Percentiles rank a stretch among this genome's conserved stretches.
phyloP scores from a whole-genome alignment of 768 basidiomycete species.

The Suillus occidentalis region DNA sequence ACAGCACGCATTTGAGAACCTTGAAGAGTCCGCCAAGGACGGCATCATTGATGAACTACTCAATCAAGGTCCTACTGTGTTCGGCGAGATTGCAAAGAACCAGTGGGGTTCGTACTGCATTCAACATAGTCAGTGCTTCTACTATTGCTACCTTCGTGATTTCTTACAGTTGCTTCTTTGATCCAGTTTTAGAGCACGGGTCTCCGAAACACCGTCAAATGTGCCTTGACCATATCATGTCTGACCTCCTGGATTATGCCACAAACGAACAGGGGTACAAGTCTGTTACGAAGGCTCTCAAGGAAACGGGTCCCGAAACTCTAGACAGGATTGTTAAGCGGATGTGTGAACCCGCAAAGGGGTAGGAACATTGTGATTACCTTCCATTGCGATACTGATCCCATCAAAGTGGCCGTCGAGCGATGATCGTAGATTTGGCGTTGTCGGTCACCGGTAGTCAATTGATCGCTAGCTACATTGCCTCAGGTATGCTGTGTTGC shows the following conservation, averaged over 20 bases:
- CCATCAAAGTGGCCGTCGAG: constrained; percentile 60
- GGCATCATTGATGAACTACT: constrained; percentile 84
- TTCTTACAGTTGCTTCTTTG: neutral
- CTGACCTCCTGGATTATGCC: constrained; percentile 75
- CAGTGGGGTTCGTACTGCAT: constrained; percentile 91
- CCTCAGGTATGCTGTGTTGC: constrained; percentile 54
- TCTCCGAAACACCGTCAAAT: constrained; percentile 71
- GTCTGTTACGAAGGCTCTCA: constrained; percentile 82
- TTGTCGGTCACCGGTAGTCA: constrained; percentile 84
- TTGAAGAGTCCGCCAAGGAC: constrained; percentile 80
- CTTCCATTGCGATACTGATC: constrained; percentile 8
- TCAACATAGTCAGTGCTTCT: constrained; percentile 66
- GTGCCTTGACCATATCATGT: constrained; percentile 76
- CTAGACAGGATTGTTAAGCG: constrained; percentile 72
- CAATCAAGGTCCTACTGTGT: constrained; percentile 64
- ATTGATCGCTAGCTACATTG: constrained; percentile 76
- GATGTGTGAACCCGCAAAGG: constrained; percentile 85
- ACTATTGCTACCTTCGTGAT: constrained; percentile 8
- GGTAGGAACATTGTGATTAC: constrained; percentile 39
- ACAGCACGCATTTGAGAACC: constrained; percentile 83
- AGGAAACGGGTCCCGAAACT: constrained; percentile 79
- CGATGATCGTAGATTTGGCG: constrained; percentile 85
- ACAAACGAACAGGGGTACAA: constrained; percentile 87
- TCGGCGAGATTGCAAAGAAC: constrained; percentile 78
- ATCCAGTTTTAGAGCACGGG: constrained; percentile 79